Evolutionary conservation across 2,329 filamentous ascomycete genomes (phyloP).

Genomic region (Pseudogymnoascus sp.): DNA sequence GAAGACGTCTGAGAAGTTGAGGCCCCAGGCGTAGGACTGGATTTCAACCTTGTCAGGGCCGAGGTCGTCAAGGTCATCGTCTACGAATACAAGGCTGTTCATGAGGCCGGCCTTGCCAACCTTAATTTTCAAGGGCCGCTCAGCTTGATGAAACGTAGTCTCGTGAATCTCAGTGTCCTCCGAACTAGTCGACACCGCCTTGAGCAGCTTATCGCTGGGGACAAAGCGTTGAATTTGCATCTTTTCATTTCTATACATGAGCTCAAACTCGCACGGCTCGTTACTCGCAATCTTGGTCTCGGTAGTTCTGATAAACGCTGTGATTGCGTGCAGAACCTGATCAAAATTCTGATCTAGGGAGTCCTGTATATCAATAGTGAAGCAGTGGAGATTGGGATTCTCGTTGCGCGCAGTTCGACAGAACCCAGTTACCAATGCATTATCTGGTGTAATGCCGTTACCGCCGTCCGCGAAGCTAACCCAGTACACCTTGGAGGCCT

Average conservation of each 20-base stretch:
- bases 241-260: neutral
- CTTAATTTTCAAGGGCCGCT: neutral
- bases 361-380: conserved; percentile 13
- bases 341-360: neutral
- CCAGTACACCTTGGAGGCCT: conserved; percentile 3
- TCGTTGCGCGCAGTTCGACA: conserved; percentile 13
- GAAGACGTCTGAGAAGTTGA: conserved; percentile 21
- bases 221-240: neutral
- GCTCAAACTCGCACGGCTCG: neutral
- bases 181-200: neutral
- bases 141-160: neutral
- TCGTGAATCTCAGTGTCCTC: neutral
- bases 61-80: neutral
- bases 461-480: conserved; percentile 9
- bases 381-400: conserved; percentile 13
- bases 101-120: neutral
- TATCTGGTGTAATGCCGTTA: conserved; percentile 10
- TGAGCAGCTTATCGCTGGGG: neutral
- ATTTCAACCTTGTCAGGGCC: conserved; percentile 11
- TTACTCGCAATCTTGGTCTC: neutral
- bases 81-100: neutral
- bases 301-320: neutral
- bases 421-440: conserved; percentile 13
- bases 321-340: neutral
- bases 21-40: conserved; percentile 8